These are phyloP conservation scores for Picochlorum sp. DNA, from an alignment of 139 green algal species.

Conservation along the genomic window DNA sequence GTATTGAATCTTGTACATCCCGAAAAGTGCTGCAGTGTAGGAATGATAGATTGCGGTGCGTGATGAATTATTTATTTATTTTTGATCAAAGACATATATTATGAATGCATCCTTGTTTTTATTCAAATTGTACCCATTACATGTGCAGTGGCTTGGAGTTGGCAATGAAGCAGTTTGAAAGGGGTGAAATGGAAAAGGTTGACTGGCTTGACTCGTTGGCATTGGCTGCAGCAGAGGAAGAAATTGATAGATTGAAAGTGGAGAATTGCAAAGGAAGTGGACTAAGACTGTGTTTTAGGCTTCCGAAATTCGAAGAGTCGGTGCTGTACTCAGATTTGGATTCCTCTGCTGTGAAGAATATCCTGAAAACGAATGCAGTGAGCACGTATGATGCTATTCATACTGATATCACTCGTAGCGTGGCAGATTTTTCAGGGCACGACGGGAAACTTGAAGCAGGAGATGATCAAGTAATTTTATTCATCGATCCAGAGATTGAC, in stretches of 20 bases:
- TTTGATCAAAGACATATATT: too few species aligned
- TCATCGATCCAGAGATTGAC: constrained; percentile 67
- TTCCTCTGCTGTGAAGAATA: background rate
- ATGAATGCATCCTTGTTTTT: too few species aligned
- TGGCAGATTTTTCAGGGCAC: too few species aligned
- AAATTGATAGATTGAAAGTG: constrained; percentile 39
- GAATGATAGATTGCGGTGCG: too few species aligned
- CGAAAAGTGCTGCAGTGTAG: constrained; percentile 75
- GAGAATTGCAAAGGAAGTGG: constrained; percentile 14
- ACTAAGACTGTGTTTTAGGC: constrained; percentile 2
- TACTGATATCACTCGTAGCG: too few species aligned
- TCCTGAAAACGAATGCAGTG: too few species aligned
- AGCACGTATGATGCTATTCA: constrained; percentile 7
- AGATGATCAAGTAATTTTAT: constrained; percentile 19
- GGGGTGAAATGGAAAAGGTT: constrained; percentile 62
- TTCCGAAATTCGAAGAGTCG: constrained; percentile 70
- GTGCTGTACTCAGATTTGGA: constrained; percentile 70
- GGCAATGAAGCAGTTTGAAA: constrained; percentile 52
- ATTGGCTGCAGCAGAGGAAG: constrained; percentile 11
- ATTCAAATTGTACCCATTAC: too few species aligned
- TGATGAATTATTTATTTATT: too few species aligned
- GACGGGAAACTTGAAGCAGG: background rate
- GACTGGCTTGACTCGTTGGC: constrained; percentile 78
- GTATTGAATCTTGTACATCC: constrained; percentile 43
- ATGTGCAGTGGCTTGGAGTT: constrained; percentile 53